These are phyloP conservation scores for Fusarium napiforme DNA, from an alignment of 2,329 filamentous ascomycete genomes.

Conservation along the genomic window DNA sequence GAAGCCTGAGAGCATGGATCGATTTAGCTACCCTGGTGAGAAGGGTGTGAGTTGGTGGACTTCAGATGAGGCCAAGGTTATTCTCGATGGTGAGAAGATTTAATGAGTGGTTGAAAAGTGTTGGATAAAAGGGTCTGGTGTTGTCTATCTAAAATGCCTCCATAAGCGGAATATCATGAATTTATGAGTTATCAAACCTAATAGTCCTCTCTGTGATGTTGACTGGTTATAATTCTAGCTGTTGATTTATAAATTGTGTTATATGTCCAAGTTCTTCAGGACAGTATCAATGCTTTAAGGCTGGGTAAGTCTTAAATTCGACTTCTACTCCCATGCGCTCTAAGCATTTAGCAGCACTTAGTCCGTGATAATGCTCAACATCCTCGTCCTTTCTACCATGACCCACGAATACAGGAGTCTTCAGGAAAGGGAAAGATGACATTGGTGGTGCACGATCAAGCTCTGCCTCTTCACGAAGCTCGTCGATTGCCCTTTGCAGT, in stretches of 20 bases:
- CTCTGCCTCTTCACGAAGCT: slow-evolving; percentile 46
- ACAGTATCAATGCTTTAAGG: slow-evolving; percentile 59
- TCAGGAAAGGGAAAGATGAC: slow-evolving; percentile 26
- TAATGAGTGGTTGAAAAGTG: slow-evolving; percentile 44
- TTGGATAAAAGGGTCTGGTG: not conserved
- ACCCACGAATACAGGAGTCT: slow-evolving; percentile 57
- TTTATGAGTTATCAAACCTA: slow-evolving; percentile 23
- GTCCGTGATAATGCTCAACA: slow-evolving; percentile 52
- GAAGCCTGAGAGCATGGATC: slow-evolving; percentile 88
- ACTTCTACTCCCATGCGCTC: slow-evolving; percentile 49
- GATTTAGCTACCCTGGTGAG: slow-evolving; percentile 79
- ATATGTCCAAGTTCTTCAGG: slow-evolving; percentile 54
- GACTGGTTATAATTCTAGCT: not conserved
- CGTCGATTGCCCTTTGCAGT: slow-evolving; percentile 38
- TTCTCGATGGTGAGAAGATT: slow-evolving; percentile 72
- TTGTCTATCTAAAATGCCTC: slow-evolving; percentile 14
- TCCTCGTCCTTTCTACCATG: slow-evolving; percentile 57
- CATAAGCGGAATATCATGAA: slow-evolving; percentile 22
- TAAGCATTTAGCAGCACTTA: slow-evolving; percentile 50
- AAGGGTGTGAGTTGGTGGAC: slow-evolving; percentile 87
- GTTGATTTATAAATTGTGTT: slow-evolving; percentile 44
- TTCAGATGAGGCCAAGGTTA: slow-evolving; percentile 79
- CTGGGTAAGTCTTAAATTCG: slow-evolving; percentile 53
- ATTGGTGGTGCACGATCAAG: slow-evolving; percentile 10
- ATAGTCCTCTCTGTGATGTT: not conserved